Base-by-base conservation (phyloP, 768 basidiomycete genomes). In the Arthromyces matolae region DNA sequence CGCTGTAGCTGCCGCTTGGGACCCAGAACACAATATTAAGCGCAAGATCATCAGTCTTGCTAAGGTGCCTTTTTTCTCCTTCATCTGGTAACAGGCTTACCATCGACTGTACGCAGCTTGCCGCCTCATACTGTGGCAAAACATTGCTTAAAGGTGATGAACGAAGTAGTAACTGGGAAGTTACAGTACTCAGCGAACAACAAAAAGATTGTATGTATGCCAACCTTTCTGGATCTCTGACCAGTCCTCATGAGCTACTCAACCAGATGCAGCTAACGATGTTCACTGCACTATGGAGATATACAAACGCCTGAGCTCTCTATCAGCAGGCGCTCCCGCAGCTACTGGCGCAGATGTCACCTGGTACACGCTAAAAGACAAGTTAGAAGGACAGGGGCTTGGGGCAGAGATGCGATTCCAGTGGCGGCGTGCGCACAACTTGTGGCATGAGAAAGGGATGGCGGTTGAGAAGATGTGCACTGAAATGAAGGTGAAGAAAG, bases 211-310 rank as follows among this genome's bases (percentile, higher is more conserved):
- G 71, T 69, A 44, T 23, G 36, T 42, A 3, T 18, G 16, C 27
- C 25, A n/a, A n/a, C 34, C 37, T 9, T 37, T 8, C 20, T 9
- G 13, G 3, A 19, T 47, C 29, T 33, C 24, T 20, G 13, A 12
- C n/a, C n/a, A n/a, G n/a, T n/a, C n/a, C n/a, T n/a, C n/a, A 27
- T 18, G n/a, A 5, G 45, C 20, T 3, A 1, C 7, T 25, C 25
- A 13, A 9, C 7, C 28, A 71, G 71, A 72, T 53, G 68, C 70
- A 4, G 69, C 69, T 7, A 68, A 69, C 45, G 71, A 72, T 49
- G 68, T 61, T 12, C 69, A 71, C 49, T 62, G 61, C 24, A 56
- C 63, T 1, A 31, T 69, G 12, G 60, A 62, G 55, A 61, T 69
- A 8, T 69, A 64, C 29, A 40, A 56, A 4, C 58, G 50, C 10